Percentiles rank a stretch among this genome's conserved stretches.
Evolutionary conservation across 2,329 filamentous ascomycete genomes (phyloP).

Genomic region (Ascochyta rabiei): DNA sequence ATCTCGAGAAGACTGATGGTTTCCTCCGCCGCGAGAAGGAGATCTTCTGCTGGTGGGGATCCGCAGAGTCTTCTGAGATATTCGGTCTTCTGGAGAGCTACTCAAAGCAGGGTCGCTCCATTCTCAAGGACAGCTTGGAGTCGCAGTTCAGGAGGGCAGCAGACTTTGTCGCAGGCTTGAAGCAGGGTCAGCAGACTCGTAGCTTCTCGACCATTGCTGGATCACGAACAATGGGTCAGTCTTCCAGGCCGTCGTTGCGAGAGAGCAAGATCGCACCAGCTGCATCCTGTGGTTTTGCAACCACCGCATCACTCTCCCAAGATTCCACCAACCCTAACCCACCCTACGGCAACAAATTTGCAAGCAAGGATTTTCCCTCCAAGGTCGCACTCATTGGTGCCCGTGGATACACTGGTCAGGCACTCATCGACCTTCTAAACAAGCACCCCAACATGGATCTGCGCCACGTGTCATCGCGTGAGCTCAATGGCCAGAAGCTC

Average conservation of each 20-base stretch:
- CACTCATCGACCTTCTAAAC: constrained; percentile 85
- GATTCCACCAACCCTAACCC: constrained; percentile 83
- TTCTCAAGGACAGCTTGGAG: constrained; percentile 90
- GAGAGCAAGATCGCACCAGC: constrained; percentile 42
- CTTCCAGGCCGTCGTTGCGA: constrained; percentile 35
- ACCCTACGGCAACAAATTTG: constrained; percentile 85
- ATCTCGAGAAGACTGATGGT: constrained; percentile 95
- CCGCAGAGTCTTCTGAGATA: constrained; percentile 81
- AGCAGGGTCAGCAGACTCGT: constrained; percentile 67
- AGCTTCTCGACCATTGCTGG: constrained; percentile 63
- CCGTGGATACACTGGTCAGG: constrained; percentile 92
- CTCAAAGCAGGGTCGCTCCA: constrained; percentile 77
- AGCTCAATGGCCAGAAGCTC: constrained; percentile 84
- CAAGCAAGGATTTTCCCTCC: constrained; percentile 77
- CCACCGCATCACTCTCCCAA: constrained; percentile 50
- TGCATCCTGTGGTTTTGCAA: constrained; percentile 60
- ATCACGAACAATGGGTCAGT: constrained; percentile 41
- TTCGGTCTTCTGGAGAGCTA: constrained; percentile 86
- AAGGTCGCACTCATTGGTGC: constrained; percentile 88
- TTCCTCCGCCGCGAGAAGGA: constrained; percentile 85
- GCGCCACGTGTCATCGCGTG: constrained; percentile 88
- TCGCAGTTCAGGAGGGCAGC: constrained; percentile 81
- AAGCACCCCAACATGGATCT: constrained; percentile 89
- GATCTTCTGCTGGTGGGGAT: constrained; percentile 95
- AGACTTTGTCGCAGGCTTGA: constrained; percentile 67